These are phyloP conservation scores for Acmispon strigosus DNA, from an alignment of 306 rosid species.

Conservation along the genomic window DNA sequence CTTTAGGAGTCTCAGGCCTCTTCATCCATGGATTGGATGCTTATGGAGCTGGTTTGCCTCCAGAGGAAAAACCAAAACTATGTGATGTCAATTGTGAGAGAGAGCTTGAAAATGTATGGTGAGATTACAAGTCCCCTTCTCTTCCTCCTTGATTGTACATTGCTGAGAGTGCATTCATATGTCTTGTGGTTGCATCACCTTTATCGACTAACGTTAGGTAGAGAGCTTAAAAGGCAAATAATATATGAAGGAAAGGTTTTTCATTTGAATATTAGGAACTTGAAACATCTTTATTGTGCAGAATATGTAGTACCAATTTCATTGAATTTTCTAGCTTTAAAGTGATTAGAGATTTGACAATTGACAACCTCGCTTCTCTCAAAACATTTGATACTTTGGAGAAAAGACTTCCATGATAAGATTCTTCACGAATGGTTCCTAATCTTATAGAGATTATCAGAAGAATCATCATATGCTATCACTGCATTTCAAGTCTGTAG, in stretches of 20 bases:
- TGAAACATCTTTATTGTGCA: neutral
- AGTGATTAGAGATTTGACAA: neutral
- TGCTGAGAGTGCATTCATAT: slow-evolving; percentile 6
- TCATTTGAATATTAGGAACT: neutral
- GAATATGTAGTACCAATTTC: neutral
- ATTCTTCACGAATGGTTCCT: neutral
- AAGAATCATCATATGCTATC: neutral
- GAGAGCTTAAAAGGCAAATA: neutral
- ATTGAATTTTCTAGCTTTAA: neutral
- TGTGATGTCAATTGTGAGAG: slow-evolving; percentile 73
- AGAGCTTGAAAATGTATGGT: slow-evolving; percentile 99
- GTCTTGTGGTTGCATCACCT: neutral
- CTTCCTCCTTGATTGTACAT: neutral
- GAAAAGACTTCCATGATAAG: neutral
- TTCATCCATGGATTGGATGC: slow-evolving; percentile 41
- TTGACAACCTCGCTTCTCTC: neutral
- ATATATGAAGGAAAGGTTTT: neutral
- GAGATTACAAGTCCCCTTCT: slow-evolving; percentile 54
- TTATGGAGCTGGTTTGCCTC: slow-evolving; percentile 89
- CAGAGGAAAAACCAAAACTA: slow-evolving; percentile 73
- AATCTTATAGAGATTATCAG: neutral
- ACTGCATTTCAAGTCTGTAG: neutral
- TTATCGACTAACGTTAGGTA: neutral
- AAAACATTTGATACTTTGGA: neutral
- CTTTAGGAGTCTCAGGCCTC: slow-evolving; percentile 53